phyloP scores from a whole-genome alignment of 805 yeast species.

The Blastobotrys americana region DNA sequence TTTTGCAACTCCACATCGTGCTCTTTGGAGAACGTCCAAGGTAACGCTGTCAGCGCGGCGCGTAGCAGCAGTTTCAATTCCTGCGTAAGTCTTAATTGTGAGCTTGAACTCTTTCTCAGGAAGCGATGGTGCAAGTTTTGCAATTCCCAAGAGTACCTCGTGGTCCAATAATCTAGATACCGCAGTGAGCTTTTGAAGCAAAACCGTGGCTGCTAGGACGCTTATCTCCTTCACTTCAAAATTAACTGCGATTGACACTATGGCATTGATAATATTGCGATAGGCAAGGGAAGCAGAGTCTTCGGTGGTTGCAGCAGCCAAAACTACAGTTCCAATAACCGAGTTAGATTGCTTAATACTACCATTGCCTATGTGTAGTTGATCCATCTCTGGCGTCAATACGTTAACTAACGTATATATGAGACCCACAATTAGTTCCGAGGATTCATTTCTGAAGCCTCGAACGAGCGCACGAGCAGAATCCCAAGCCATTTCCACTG shows the following conservation, averaged over 20 bases:
- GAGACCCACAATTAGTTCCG: conserved; percentile 76
- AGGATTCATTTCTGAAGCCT: conserved; percentile 61
- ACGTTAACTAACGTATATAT: conserved; percentile 77
- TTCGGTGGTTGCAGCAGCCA: conserved; percentile 10
- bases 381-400: conserved; percentile 42
- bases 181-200: conserved; percentile 62
- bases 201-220: conserved; percentile 69
- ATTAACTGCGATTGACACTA: conserved; percentile 55
- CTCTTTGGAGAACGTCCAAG: conserved; percentile 10
- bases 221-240: conserved; percentile 68
- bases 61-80: conserved; percentile 40
- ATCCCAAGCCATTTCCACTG: conserved; percentile 40
- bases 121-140: conserved; percentile 53
- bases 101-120: conserved; percentile 61
- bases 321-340: background rate
- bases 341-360: background rate
- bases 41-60: background rate
- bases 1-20: conserved; percentile 15
- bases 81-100: conserved; percentile 51
- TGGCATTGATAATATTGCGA: conserved; percentile 62
- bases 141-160: conserved; percentile 58
- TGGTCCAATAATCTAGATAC: conserved; percentile 41
- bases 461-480: conserved; percentile 55
- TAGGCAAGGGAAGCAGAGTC: conserved; percentile 31
- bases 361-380: too few relatives aligned